phyloP scores from a whole-genome alignment of 306 rosid genomes.

The Dalbergia cultrata region DNA sequence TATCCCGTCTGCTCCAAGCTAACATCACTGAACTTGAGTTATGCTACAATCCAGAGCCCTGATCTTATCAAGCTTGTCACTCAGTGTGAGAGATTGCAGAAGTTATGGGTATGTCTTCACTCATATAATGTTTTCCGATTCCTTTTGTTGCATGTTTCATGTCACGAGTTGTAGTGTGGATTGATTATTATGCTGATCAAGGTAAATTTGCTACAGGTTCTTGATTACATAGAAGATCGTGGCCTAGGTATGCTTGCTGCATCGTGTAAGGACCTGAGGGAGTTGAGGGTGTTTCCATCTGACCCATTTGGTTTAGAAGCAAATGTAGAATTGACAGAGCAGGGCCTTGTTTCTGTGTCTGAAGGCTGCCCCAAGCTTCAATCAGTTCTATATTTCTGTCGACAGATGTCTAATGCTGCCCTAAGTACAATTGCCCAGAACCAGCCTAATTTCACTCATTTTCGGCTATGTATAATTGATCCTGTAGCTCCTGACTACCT shows the following conservation, averaged over 20 bases:
- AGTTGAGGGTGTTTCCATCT: slow-evolving; percentile 94
- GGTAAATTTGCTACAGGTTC: slow-evolving; percentile 65
- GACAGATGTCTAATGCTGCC: slow-evolving; percentile 93
- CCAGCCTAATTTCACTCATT: slow-evolving; percentile 85
- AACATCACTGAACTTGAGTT: slow-evolving; percentile 81
- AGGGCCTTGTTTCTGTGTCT: slow-evolving; percentile 87
- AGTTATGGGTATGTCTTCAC: slow-evolving; percentile 75
- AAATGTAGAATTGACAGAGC: slow-evolving; percentile 84
- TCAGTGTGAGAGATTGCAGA: slow-evolving; percentile 80
- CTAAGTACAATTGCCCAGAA: slow-evolving; percentile 78
- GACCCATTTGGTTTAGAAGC: slow-evolving; percentile 78
- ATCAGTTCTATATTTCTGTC: slow-evolving; percentile 94
- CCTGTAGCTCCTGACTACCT: slow-evolving; percentile 80
- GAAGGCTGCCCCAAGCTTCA: slow-evolving; percentile 97
- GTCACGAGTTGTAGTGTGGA: slow-evolving; percentile 4
- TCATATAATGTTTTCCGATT: background rate
- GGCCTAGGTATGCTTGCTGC: slow-evolving; percentile 87
- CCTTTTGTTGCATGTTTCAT: background rate
- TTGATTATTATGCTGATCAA: slow-evolving; percentile 47
- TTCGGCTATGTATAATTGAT: slow-evolving; percentile 93
- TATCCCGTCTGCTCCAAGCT: slow-evolving; percentile 75
- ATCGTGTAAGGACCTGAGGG: slow-evolving; percentile 87
- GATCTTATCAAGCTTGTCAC: slow-evolving; percentile 80
- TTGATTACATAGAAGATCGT: slow-evolving; percentile 91
- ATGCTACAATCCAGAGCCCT: slow-evolving; percentile 72